These are phyloP conservation scores for Ephemerocybe angulata DNA, from an alignment of 768 basidiomycete species.

Conservation along the genomic window DNA sequence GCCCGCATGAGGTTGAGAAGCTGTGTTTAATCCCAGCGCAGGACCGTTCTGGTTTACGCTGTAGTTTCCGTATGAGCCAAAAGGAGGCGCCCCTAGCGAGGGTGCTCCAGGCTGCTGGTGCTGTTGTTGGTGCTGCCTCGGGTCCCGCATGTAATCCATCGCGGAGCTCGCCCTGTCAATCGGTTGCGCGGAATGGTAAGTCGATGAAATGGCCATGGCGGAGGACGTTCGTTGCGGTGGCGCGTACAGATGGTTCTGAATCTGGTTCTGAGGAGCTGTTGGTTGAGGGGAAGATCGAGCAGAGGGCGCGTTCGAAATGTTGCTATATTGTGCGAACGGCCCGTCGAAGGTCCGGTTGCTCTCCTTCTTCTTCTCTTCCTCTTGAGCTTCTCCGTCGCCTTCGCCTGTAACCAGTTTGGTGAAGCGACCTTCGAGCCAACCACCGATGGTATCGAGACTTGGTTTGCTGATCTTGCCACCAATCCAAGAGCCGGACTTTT, in stretches of 20 bases:
- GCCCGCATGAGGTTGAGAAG: neutral
- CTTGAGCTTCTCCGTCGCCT: slow-evolving; percentile 46
- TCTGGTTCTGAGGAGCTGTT: too few relatives aligned
- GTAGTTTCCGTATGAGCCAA: neutral
- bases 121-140: too few relatives aligned
- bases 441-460: slow-evolving; percentile 86
- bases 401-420: slow-evolving; percentile 96
- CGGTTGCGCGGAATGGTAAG: slow-evolving; percentile 34
- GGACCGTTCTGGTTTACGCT: slow-evolving; percentile 31
- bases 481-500: slow-evolving; percentile 85
- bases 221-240: slow-evolving; percentile 61
- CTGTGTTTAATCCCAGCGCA: slow-evolving; percentile 36
- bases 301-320: slow-evolving; percentile 77
- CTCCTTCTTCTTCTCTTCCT: slow-evolving; percentile 32
- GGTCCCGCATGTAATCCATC: slow-evolving; percentile 65
- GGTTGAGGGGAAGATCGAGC: slow-evolving; percentile 75
- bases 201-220: slow-evolving; percentile 57
- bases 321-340: slow-evolving; percentile 90
- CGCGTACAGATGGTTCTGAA: slow-evolving; percentile 24
- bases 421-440: slow-evolving; percentile 88
- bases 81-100: slow-evolving; percentile 11
- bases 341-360: slow-evolving; percentile 53
- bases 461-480: slow-evolving; percentile 84
- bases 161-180: slow-evolving; percentile 77
- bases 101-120: slow-evolving; percentile 10